These are phyloP conservation scores for Corylus heterophylla DNA, from an alignment of 306 rosid genomes.

Conservation along the genomic window DNA sequence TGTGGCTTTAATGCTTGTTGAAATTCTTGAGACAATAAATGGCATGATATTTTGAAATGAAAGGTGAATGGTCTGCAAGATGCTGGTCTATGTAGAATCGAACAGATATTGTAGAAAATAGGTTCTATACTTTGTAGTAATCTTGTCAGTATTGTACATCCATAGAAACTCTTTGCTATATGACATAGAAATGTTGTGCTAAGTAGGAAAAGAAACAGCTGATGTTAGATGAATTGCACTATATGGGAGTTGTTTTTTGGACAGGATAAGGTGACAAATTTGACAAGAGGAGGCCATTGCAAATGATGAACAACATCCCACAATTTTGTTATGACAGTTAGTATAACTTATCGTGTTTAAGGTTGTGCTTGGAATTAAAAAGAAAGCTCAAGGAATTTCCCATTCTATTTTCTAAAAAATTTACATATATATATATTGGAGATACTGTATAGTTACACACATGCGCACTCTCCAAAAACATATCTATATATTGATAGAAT, in stretches of 20 bases:
- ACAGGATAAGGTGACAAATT: neutral
- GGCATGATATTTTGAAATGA: neutral
- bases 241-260: neutral
- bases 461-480: neutral
- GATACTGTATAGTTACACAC: neutral
- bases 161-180: neutral
- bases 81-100: neutral
- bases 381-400: neutral
- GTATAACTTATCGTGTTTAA: neutral
- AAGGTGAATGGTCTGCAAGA: neutral
- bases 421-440: no score
- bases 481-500: neutral
- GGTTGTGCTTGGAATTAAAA: neutral
- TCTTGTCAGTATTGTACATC: neutral
- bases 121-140: neutral
- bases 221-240: neutral
- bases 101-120: neutral
- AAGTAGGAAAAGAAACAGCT: neutral
- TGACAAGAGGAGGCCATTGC: neutral
- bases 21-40: slow-evolving; percentile 9
- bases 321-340: neutral
- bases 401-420: neutral
- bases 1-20: slow-evolving; percentile 32
- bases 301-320: neutral
- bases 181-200: neutral